These are phyloP conservation scores for Lenwebbia sp. DNA, from an alignment of 345 rosid species.

Conservation along the genomic window DNA sequence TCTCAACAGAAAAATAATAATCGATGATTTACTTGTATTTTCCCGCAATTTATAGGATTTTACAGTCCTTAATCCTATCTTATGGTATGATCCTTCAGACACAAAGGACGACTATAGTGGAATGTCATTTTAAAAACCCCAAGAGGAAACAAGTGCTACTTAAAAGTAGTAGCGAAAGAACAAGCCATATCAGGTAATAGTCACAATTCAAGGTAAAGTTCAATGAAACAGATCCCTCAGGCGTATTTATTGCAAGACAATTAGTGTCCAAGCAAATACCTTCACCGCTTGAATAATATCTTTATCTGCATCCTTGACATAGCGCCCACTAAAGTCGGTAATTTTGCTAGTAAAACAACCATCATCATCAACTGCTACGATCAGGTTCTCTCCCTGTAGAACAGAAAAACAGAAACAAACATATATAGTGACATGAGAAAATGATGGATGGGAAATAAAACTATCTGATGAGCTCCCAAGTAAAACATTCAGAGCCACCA, in stretches of 20 bases:
- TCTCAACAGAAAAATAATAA: neutral
- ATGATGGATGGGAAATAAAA: neutral
- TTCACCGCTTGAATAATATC: conserved; percentile 77
- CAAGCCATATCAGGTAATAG: neutral
- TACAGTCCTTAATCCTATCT: neutral
- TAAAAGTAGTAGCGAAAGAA: neutral
- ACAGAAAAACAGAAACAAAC: neutral
- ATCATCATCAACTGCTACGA: conserved; percentile 95
- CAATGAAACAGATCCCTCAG: neutral
- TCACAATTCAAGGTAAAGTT: neutral
- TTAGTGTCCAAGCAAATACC: conserved; percentile 23
- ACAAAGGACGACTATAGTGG: neutral
- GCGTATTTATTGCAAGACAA: neutral
- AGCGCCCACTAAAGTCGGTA: conserved; percentile 56
- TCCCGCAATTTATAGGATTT: neutral
- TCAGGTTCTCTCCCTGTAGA: conserved; percentile 61
- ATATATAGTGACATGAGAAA: neutral
- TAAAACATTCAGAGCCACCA: neutral
- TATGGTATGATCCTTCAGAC: neutral
- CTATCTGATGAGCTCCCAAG: neutral
- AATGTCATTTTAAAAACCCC: neutral
- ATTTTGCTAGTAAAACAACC: conserved; percentile 76
- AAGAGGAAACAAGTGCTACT: neutral
- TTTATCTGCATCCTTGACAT: conserved; percentile 93
- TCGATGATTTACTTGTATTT: neutral